Evolutionary conservation across 305 asterid species (phyloP).

Genomic region (Monarda citriodora): DNA sequence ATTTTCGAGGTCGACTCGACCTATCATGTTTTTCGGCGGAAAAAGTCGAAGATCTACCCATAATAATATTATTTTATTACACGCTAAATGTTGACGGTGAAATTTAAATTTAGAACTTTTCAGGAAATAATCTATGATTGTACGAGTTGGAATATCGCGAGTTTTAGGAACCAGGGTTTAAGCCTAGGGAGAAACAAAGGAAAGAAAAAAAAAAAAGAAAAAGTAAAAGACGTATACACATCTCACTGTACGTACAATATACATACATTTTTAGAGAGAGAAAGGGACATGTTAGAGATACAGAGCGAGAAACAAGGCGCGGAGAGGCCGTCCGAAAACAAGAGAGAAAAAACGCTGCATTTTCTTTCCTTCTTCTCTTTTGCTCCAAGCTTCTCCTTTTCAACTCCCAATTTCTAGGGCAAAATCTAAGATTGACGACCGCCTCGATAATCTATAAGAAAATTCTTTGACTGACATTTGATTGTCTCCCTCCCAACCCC

Average conservation of each 20-base stretch:
- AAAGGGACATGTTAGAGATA: constrained; percentile 20
- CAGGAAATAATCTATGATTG: too few relatives aligned
- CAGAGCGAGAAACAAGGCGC: constrained; percentile 73
- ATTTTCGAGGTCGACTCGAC: too few relatives aligned
- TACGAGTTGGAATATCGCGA: constrained; percentile 46
- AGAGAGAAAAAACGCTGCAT: constrained; percentile 43
- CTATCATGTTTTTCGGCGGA: too few relatives aligned
- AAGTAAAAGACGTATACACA: not conserved
- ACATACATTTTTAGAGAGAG: constrained; percentile 30
- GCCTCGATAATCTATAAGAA: constrained; percentile 33
- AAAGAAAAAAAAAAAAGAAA: not conserved
- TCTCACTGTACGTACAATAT: not conserved
- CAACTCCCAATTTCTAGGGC: constrained; percentile 56
- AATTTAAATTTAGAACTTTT: too few relatives aligned
- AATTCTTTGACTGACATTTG: constrained; percentile 27
- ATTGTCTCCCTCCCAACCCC: constrained; percentile 14
- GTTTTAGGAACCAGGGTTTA: constrained; percentile 35
- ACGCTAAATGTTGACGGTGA: too few relatives aligned
- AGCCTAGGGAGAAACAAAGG: not conserved
- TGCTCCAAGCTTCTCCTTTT: constrained; percentile 32
- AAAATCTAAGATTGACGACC: constrained; percentile 32
- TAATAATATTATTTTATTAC: too few relatives aligned
- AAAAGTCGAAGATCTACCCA: too few relatives aligned
- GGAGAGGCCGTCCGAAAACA: constrained; percentile 63
- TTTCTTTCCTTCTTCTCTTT: constrained; percentile 27